phyloP scores from a whole-genome alignment of 1,284 basidiomycete genomes.

The Irpex lacteus region DNA sequence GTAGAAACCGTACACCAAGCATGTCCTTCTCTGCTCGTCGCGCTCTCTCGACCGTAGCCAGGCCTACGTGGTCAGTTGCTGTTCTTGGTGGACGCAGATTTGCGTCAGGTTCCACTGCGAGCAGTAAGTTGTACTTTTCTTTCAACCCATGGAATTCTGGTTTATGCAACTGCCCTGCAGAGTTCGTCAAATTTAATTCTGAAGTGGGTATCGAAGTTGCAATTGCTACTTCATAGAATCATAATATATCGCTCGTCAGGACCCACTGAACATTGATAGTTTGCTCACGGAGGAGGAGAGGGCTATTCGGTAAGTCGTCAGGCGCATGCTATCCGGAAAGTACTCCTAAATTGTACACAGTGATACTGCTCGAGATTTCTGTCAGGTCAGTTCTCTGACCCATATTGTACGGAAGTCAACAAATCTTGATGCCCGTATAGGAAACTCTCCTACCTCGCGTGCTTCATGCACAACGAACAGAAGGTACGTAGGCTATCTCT shows the following conservation, averaged over 20 bases:
- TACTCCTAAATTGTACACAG: slow-evolving; percentile 34
- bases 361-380: slow-evolving; percentile 83
- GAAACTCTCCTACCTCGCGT: slow-evolving; percentile 85
- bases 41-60: neutral
- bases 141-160: neutral
- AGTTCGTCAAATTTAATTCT: slow-evolving; percentile 64
- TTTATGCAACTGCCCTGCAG: slow-evolving; percentile 21
- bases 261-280: slow-evolving; percentile 74
- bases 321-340: too few species aligned
- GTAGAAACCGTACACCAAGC: neutral
- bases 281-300: slow-evolving; percentile 89
- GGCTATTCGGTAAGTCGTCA: slow-evolving; percentile 66
- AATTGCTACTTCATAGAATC: neutral
- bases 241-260: slow-evolving; percentile 39
- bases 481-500: slow-evolving; percentile 47
- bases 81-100: neutral
- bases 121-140: slow-evolving; percentile 4
- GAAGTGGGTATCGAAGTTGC: slow-evolving; percentile 43
- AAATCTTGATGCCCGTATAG: slow-evolving; percentile 35
- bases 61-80: neutral
- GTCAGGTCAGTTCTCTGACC: slow-evolving; percentile 51
- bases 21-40: slow-evolving; percentile 1
- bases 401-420: neutral
- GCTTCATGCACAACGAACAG: slow-evolving; percentile 83
- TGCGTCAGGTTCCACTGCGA: neutral